Conservation (phyloP, 805 yeast species). For the Candida loeiensis region DNA sequence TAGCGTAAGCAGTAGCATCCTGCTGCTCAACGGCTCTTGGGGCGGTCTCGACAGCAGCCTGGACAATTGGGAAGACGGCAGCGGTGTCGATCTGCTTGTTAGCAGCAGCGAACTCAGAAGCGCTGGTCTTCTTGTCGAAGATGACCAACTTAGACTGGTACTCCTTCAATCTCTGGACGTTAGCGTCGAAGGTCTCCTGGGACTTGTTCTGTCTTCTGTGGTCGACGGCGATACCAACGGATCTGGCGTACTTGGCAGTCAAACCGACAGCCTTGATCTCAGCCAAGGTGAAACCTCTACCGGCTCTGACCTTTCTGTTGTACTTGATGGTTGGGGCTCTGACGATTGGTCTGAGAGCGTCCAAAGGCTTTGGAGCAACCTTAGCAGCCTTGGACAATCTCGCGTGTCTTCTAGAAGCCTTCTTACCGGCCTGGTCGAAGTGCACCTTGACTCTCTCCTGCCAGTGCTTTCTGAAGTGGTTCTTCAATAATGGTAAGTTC, state of each 20-base stretch:
- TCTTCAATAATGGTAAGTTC: slow-evolving; percentile 98
- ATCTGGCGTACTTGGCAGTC: slow-evolving; percentile 89
- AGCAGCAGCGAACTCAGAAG: slow-evolving; percentile 55
- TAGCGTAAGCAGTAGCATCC: slow-evolving; percentile 77
- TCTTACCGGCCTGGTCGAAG: slow-evolving; percentile 99
- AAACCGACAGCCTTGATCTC: slow-evolving; percentile 98
- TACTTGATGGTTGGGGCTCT: slow-evolving; percentile 98
- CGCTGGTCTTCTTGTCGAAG: slow-evolving; percentile 83
- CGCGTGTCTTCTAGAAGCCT: slow-evolving; percentile 92
- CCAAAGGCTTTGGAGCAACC: slow-evolving; percentile 97
- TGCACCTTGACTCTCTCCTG: slow-evolving; percentile 99
- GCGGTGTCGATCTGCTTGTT: slow-evolving; percentile 74
- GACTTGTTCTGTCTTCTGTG: slow-evolving; percentile 99
- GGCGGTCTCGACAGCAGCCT: slow-evolving; percentile 64
- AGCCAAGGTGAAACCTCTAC: slow-evolving; percentile 98
- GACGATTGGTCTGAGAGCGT: slow-evolving; percentile 93
- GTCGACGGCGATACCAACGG: slow-evolving; percentile 98
- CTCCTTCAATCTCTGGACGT: slow-evolving; percentile 95
- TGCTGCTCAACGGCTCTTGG: slow-evolving; percentile 87
- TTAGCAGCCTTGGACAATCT: slow-evolving; percentile 92
- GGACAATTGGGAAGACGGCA: slow-evolving; percentile 88
- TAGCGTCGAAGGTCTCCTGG: slow-evolving; percentile 88
- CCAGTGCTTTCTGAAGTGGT: slow-evolving; percentile 99
- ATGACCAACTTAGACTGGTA: slow-evolving; percentile 94
- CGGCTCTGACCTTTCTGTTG: slow-evolving; percentile 99